Conservation (phyloP, 768 basidiomycete species). For the Suillus cothurnatus region DNA sequence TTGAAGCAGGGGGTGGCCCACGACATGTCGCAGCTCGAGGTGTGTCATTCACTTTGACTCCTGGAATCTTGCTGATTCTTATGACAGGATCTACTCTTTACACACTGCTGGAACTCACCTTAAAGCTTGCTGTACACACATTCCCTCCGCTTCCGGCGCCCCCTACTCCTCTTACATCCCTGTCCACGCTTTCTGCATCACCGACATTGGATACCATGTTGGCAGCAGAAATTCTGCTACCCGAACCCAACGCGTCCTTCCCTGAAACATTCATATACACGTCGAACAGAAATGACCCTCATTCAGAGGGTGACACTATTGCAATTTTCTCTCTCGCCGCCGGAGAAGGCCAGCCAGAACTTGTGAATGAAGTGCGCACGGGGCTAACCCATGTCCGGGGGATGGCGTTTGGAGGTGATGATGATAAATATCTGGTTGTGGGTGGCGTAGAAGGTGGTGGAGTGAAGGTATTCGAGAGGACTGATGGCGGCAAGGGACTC, state of each 20-base stretch:
- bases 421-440: slow-evolving; percentile 62
- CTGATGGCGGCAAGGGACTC: slow-evolving; percentile 58
- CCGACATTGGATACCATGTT: slow-evolving; percentile 41
- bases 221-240: slow-evolving; percentile 71
- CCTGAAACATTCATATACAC: slow-evolving; percentile 64
- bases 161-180: slow-evolving; percentile 40
- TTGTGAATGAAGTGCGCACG: slow-evolving; percentile 64
- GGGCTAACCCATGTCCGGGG: slow-evolving; percentile 75
- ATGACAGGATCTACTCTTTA: slow-evolving; percentile 61
- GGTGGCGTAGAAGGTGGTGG: slow-evolving; percentile 69
- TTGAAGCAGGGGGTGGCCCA: slow-evolving; percentile 65
- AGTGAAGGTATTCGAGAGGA: slow-evolving; percentile 69
- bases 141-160: slow-evolving; percentile 45
- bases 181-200: slow-evolving; percentile 46
- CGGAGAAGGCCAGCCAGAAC: slow-evolving; percentile 43
- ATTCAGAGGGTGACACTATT: slow-evolving; percentile 70
- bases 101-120: slow-evolving; percentile 68
- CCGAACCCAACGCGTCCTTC: slow-evolving; percentile 51
- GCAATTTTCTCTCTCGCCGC: slow-evolving; percentile 63
- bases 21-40: slow-evolving; percentile 68
- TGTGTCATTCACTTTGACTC: slow-evolving; percentile 33
- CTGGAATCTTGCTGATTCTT: not conserved
- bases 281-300: slow-evolving; percentile 76
- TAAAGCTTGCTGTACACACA: slow-evolving; percentile 55
- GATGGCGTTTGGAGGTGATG: slow-evolving; percentile 64